Base-by-base conservation (phyloP, 139 green algal genomes). In the Chlorella ohadii region DNA sequence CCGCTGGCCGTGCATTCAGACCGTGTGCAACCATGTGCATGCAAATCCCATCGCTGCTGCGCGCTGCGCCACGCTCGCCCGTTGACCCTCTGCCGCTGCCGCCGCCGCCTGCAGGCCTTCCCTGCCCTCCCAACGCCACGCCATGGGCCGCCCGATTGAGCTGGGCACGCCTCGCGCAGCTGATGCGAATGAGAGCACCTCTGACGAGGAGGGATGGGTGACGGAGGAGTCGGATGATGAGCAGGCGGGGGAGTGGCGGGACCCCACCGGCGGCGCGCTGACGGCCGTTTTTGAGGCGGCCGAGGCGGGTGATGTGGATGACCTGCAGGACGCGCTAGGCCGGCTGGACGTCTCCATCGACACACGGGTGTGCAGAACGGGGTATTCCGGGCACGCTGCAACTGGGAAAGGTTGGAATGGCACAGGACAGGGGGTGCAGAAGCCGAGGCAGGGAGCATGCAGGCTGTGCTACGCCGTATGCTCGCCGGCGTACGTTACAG, bases 261-360 rank as follows among this genome's bases (percentile, higher is more conserved):
- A 86, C 41, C 72, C 72, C 31, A 56, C 41, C 9, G 59, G 31
- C 57, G 81, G 72, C 31, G 38, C 36, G 38, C 72, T 86, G 31
- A 36, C 72, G 1, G 36, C 70, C 38, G 71, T 87, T 5, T 79
- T 84, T 51, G 61, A 70, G 11, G 83, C 83, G 12, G 72, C 83
- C n/a, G 83, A 87, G 33, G 34, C 56, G 25, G 83, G 83, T 3
- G 83, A 87, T 34, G 47, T 47, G 2, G 41, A 28, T 6, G 83
- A 56, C 63, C 61, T 87, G 56, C 39, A 70, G 71, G 72, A 83
- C 11, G 63, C 79, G 34, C 59, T 87, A 33, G 23, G 28, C 27
- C n/a, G 28, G 33, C 63, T 87, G 16, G 31, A 31, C 4, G 83
- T 87, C 19, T 76, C 77, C 1, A 65, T 87, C 27, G 65, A 87